These are phyloP conservation scores for Paramecium bursaria DNA, from an alignment of 73 alveolate genomes.

Conservation along the genomic window DNA sequence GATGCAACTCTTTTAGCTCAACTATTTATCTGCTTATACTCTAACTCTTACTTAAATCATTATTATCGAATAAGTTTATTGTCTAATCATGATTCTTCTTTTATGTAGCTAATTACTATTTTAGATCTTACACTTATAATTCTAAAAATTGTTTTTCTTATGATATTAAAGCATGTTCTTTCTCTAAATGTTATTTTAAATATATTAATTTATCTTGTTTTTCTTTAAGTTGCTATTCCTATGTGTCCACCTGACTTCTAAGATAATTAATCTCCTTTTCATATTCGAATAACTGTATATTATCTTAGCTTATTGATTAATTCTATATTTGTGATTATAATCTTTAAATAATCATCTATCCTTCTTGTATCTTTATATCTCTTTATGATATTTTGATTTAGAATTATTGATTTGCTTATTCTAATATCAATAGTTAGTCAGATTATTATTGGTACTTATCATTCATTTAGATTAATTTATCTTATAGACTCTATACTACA, in stretches of 20 bases:
- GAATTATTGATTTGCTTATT: constrained; percentile 9
- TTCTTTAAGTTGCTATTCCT: constrained; percentile 16
- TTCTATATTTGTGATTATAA: constrained; percentile 17
- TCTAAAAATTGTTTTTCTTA: constrained; percentile 39
- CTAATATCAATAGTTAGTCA: neutral
- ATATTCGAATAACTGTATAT: neutral
- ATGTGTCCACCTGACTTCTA: neutral
- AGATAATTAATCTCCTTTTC: constrained; percentile 1
- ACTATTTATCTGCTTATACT: neutral
- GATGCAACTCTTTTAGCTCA: constrained; percentile 43
- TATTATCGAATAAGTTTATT: constrained; percentile 28
- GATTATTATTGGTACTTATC: constrained; percentile 17
- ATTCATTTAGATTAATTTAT: neutral
- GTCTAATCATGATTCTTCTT: constrained; percentile 46
- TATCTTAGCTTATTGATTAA: neutral
- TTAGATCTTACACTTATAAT: constrained; percentile 1
- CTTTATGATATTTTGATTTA: neutral
- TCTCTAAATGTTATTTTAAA: constrained; percentile 6
- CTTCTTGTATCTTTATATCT: constrained; percentile 3
- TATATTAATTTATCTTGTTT: constrained; percentile 14
- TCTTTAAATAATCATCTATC: too few species aligned
- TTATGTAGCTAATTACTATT: neutral
- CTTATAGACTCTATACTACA: constrained; percentile 4
- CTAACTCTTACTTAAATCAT: constrained; percentile 39
- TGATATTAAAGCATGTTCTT: constrained; percentile 33